Evolutionary conservation across 1,284 basidiomycete species (phyloP), one percentile per base, ranked within the genome.

Genomic region (Ceratobasidium sp.): DNA sequence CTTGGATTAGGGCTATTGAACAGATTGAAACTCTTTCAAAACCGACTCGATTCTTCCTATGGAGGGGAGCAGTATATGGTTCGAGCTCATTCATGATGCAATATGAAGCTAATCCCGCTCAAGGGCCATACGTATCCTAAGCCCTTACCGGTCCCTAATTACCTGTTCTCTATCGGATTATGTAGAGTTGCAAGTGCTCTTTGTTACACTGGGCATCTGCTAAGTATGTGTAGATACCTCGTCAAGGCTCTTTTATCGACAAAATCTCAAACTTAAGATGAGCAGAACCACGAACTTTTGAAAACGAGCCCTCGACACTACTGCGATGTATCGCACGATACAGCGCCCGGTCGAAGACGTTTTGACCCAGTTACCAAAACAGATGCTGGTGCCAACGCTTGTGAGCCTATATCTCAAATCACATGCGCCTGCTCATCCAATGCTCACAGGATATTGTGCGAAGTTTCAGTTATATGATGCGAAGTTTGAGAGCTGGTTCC

Each of bases 161-260:
- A 33, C 33, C 33, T 33, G 33, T 33, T 33, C 33, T 33, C 33
- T 33, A 33, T 33, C 33, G 33, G 33, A 33, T 33, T 33, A 15
- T 78, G 77, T 17, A 78, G 80, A n/a, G 80, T 80, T 6, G 87
- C 79, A n/a, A 79, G 74, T 71, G 9, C 5, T 23, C 1, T 42
- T 17, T 65, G 13, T 23, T 28, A 23, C n/a, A 56, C 38, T 33
- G 33, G 46, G 42, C 23, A 17, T 38, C 12, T 50, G 13, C 50
- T 61, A 42, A 69, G 20, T 46, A n/a, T n/a, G 4, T 52, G 15
- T 66, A 82, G 81, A 79, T 80, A 12, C 59, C 91, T 9, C 89
- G 90, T 0, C 91, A 92, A 82, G 86, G 86, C 1, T 85, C 85
- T 0, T 92, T 91, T 79, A 84, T 90, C 3, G 80, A 83, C 78